Percentiles rank a stretch among this genome's conserved stretches.
phyloP scores from a whole-genome alignment of 78 protist genomes.

The Dictyostelium capitatum region DNA sequence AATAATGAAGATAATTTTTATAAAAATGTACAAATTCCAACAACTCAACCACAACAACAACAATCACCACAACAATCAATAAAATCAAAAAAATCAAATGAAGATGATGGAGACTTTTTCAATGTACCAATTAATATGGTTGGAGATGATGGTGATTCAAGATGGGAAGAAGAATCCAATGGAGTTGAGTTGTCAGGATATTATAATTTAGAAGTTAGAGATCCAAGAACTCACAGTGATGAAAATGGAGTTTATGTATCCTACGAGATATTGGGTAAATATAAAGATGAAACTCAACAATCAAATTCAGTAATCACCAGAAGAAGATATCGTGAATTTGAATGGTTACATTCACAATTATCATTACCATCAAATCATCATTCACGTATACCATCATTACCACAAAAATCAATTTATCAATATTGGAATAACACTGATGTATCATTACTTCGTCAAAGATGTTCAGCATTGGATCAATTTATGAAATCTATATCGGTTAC shows the following conservation, averaged over 20 bases:
- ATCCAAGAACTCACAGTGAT: constrained; percentile 42
- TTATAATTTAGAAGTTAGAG: constrained; percentile 67
- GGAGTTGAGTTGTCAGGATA: constrained; percentile 32
- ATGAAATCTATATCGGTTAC: constrained; percentile 38
- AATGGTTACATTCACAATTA: constrained; percentile 71
- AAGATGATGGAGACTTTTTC: constrained; percentile 56
- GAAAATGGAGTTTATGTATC: constrained; percentile 35
- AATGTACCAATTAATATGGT: constrained; percentile 23
- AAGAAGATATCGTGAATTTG: constrained; percentile 73
- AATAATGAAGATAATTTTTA: constrained; percentile 3
- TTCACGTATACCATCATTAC: constrained; percentile 47
- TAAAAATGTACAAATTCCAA: not conserved
- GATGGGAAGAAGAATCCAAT: constrained; percentile 65
- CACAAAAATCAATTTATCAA: constrained; percentile 71
- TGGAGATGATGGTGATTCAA: constrained; percentile 55
- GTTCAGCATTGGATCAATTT: constrained; percentile 61
- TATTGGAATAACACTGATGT: constrained; percentile 75
- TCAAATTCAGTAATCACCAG: not conserved
- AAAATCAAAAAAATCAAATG: not conserved
- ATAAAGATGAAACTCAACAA: constrained; percentile 22
- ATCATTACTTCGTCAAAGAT: constrained; percentile 28
- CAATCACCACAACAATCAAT: not conserved
- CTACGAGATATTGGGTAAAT: constrained; percentile 46
- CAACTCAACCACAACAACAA: not conserved
- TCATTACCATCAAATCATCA: constrained; percentile 42